Base-by-base conservation (phyloP, 805 yeast species). In the Starmerella gropengiesseri region DNA sequence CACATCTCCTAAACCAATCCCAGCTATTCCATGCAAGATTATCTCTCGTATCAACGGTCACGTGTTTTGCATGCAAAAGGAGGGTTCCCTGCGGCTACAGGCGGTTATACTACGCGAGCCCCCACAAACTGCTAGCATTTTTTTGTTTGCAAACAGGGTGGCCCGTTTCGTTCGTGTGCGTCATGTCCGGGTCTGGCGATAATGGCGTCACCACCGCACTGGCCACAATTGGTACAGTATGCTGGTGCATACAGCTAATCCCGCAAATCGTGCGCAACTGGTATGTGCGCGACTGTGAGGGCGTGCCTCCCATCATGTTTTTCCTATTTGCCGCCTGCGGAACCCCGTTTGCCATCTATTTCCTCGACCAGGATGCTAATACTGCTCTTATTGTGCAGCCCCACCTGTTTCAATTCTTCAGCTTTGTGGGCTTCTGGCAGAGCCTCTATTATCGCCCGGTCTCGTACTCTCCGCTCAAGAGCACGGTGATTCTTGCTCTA, bases 231-330 rank as follows among this genome's bases (percentile, higher is more conserved):
- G 96, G 95, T 5, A 89, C 97, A 0, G 76, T 87, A 2, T 70
- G 82, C 45, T 89, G 96, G 96, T 87, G 96, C 60, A 65, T 87
- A 50, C 96, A 89, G 62, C 65, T 89, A 50, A 68, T 86, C 1
- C 96, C 96, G 2, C 97, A 83, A 56, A 78, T 87, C 35, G 67
- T 75, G 44, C 68, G 76, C 57, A 87, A 89, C 58, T 86, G 73
- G 64, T 68, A 69, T 45, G 71, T 72, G 7, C 85, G 89, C 55
- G 76, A 85, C 56, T 81, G 94, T 46, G 81, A 77, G 21, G 96
- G 97, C 0, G 63, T 87, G 8, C 95, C 94, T 1, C 86, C 87
- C 5, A n/a, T 72, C 27, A 86, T 89, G 95, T 71, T 84, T 75
- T 72, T 84, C 45, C 60, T 85, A 19, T 87, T 96, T 95, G 76